Base-by-base conservation (phyloP, 2,329 filamentous ascomycete genomes). In the Periconia digitata region DNA sequence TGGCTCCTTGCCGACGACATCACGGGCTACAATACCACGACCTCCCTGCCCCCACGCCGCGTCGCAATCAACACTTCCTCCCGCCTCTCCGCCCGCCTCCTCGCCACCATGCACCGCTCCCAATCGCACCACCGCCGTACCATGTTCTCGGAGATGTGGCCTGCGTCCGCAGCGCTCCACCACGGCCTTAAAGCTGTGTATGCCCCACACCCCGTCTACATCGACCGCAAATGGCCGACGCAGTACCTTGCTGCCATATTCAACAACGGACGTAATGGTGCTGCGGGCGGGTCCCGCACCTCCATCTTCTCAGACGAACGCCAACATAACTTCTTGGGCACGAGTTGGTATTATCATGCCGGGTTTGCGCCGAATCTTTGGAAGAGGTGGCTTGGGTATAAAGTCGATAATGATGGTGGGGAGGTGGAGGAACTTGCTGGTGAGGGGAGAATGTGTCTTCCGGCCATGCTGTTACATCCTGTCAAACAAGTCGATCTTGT, bases 121-220 rank as follows among this genome's bases (percentile, higher is more conserved):
- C 86, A 85, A 3, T 84, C 85, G 69, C 77, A 80, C 22, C 76
- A 82, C 58, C 84, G 83, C 54, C 87, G 85, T 69, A 85, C 77
- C 69, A 90, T 86, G 85, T 91, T 89, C 66, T 83, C 81, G 21
- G 88, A 92, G 69, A 92, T 92, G 88, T 90, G 86, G 72, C 87
- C 87, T 1, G 80, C 85, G 0, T 82, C 80, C 1, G 80, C 84
- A 63, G 86, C 87, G 0, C 75, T 92, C 5, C 87, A 90, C 58
- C 87, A 89, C 62, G 87, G 88, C 1, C 77, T 90, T 60, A 92
- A 92, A 72, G 88, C 86, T 18, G 85, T 89, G 0, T 89, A 86
- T 59, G 78, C 76, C 2, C 80, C 80, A 0, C 79, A 83, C 40
- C 79, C 80, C 0, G 78, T 82, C 13, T 82, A 79, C 61, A 76